These are phyloP conservation scores for Backusella parvicylindrica DNA, from an alignment of 192 early-diverging fungal species.

Conservation along the genomic window DNA sequence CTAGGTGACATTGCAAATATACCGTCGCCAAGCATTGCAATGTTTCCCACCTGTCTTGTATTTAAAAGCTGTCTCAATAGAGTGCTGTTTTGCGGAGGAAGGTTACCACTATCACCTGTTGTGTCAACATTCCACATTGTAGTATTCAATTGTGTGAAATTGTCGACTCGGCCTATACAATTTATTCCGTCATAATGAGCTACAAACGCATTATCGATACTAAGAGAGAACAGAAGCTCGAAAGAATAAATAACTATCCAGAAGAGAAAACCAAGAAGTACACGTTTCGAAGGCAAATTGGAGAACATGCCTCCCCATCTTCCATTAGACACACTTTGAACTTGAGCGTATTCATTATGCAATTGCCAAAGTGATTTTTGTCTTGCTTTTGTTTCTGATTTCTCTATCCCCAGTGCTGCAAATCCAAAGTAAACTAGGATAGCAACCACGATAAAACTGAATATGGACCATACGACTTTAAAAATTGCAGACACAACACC, in stretches of 20 bases:
- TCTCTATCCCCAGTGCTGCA: neutral
- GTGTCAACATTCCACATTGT: neutral
- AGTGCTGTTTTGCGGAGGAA: neutral
- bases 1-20: neutral
- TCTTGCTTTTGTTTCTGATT: neutral
- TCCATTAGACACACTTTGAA: neutral
- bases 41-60: neutral
- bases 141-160: neutral
- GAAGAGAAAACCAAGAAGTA: neutral
- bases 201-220: neutral
- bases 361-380: neutral
- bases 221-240: neutral
- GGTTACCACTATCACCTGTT: neutral
- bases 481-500: neutral
- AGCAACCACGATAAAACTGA: neutral
- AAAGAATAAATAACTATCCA: neutral
- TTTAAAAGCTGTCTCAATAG: neutral
- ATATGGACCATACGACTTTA: neutral
- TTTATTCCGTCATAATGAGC: neutral
- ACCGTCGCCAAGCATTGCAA: neutral
- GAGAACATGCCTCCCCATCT: neutral
- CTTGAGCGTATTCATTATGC: neutral
- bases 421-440: neutral
- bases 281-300: neutral
- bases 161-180: neutral